Percentiles rank a stretch among this genome's conserved stretches.
Conservation (phyloP, 805 yeast genomes). For the Wickerhamomyces canadensis region DNA sequence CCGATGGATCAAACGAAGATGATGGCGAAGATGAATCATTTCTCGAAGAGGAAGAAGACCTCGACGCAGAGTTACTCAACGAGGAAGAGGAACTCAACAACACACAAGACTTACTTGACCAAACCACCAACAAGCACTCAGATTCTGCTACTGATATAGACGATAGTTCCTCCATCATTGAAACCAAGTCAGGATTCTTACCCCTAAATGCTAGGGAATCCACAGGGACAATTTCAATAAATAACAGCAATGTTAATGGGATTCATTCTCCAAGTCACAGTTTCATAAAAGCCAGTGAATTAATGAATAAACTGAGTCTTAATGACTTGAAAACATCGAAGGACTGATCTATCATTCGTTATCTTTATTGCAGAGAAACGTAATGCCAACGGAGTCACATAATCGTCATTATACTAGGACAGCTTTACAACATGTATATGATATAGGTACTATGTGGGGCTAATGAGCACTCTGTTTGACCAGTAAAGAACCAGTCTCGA, state of each 20-base stretch:
- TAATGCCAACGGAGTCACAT: no score
- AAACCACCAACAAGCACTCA: no score
- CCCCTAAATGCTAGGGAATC: constrained; percentile 10
- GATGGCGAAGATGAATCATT: constrained; percentile 9
- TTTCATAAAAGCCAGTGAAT: constrained; percentile 21
- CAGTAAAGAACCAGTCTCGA: no score
- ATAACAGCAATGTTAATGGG: constrained; percentile 14
- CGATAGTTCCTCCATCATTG: not conserved
- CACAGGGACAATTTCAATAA: constrained; percentile 13
- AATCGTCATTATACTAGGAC: no score
- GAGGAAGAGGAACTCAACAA: constrained; percentile 14
- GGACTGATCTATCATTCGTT: no score
- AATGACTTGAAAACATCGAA: constrained; percentile 1
- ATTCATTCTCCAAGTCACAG: constrained; percentile 4
- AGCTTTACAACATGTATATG: no score
- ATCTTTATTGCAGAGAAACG: no score
- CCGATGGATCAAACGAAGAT: constrained; percentile 15
- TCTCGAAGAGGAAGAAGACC: constrained; percentile 23
- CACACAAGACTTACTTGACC: no score
- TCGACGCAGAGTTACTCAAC: constrained; percentile 26
- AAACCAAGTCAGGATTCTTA: constrained; percentile 5
- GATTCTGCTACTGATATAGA: not conserved
- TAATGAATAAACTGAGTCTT: constrained; percentile 16
- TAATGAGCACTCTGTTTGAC: no score
- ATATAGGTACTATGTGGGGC: no score